These are phyloP conservation scores for Lachnum nothofagi DNA, from an alignment of 2,329 filamentous ascomycete species.

Conservation along the genomic window DNA sequence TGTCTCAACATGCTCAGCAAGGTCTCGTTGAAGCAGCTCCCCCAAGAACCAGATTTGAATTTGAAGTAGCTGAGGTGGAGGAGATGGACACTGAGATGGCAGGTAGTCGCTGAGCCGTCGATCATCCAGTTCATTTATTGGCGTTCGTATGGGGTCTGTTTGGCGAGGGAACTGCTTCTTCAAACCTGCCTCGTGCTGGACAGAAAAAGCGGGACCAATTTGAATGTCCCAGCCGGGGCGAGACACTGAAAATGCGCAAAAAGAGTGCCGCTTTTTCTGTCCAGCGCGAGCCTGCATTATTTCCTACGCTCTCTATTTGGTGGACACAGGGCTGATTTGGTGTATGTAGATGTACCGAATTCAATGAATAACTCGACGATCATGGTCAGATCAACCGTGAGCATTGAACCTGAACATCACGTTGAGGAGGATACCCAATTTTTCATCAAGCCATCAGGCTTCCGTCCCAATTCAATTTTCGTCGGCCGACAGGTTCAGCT, in stretches of 20 bases:
- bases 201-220: too few relatives aligned
- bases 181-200: too few relatives aligned
- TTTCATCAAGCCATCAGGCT: conserved; percentile 49
- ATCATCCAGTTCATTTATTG: conserved; percentile 2
- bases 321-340: conserved; percentile 29
- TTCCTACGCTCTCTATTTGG: conserved; percentile 10
- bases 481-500: conserved; percentile 57
- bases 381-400: conserved; percentile 21
- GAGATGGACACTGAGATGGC: conserved; percentile 27
- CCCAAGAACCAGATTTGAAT: conserved; percentile 18
- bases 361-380: conserved; percentile 26
- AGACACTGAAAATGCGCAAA: too few relatives aligned
- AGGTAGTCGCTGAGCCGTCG: conserved; percentile 6
- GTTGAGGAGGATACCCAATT: conserved; percentile 18
- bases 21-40: conserved; percentile 15
- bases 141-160: not conserved
- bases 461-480: conserved; percentile 59
- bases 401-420: conserved; percentile 23
- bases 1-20: conserved; percentile 8
- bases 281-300: too few relatives aligned
- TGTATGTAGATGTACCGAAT: conserved; percentile 29
- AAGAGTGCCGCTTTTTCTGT: too few relatives aligned
- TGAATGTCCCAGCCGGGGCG: too few relatives aligned
- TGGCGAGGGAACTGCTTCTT: too few relatives aligned
- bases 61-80: conserved; percentile 25